A percentile compares a stretch with the other conserved stretches of the same genome.
phyloP scores from a whole-genome alignment of 2,329 filamentous ascomycete species.

The Teratosphaeria pseudoeucalypti region DNA sequence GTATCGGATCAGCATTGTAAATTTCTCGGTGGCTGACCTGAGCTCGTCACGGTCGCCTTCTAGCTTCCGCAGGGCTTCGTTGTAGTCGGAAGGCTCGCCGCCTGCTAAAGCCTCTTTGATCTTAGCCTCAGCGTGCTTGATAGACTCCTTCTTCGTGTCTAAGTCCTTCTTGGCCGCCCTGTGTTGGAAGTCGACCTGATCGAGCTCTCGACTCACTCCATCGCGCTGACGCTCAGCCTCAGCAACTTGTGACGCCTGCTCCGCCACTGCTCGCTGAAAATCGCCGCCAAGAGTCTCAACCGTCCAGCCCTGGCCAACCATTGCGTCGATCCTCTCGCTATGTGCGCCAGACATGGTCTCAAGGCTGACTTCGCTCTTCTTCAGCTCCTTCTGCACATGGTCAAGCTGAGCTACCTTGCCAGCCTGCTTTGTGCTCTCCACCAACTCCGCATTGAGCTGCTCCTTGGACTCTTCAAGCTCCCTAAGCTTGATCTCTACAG shows the following conservation, averaged over 20 bases:
- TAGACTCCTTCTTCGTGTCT: constrained; percentile 53
- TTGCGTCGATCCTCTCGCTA: constrained; percentile 54
- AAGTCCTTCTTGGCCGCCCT: constrained; percentile 55
- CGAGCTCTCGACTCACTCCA: constrained; percentile 57
- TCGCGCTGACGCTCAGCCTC: constrained; percentile 64
- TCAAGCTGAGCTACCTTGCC: constrained; percentile 77
- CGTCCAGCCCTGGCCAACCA: constrained; percentile 59
- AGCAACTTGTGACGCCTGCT: constrained; percentile 47
- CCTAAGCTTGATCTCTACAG: constrained; percentile 55
- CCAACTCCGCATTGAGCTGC: constrained; percentile 65
- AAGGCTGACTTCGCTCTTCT: constrained; percentile 62
- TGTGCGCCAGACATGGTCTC: constrained; percentile 70
- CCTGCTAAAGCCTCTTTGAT: constrained; percentile 36
- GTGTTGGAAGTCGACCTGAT: constrained; percentile 65
- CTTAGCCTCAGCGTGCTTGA: constrained; percentile 42
- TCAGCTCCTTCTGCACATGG: constrained; percentile 68
- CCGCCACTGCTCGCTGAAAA: constrained; percentile 54
- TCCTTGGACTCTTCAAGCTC: constrained; percentile 62
- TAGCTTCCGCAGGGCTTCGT: constrained; percentile 41
- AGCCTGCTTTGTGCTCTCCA: constrained; percentile 70
- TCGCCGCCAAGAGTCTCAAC: constrained; percentile 58
- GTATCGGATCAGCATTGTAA: constrained; percentile 13
- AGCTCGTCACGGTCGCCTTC: constrained; percentile 42
- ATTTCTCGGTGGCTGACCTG: constrained; percentile 41
- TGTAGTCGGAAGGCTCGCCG: constrained; percentile 41